Percentiles rank a stretch among this genome's conserved stretches.
Conservation (phyloP, 352 stramenopile species). For the Bremia lactucae region DNA sequence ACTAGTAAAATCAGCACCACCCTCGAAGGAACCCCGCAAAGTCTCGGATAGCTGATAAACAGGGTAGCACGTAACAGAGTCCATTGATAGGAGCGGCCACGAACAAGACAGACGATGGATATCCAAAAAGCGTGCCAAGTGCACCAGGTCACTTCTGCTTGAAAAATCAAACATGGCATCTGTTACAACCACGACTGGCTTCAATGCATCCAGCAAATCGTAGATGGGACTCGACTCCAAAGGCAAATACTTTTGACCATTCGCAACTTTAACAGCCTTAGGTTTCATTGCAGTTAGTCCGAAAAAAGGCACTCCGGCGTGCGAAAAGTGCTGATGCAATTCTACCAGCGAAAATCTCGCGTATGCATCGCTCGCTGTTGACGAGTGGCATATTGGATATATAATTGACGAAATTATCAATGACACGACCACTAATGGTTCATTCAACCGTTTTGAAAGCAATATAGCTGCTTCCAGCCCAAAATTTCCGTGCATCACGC, state of each 20-base stretch:
- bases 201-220: constrained; percentile 28
- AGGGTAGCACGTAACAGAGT: constrained; percentile 42
- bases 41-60: constrained; percentile 30
- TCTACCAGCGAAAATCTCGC: constrained; percentile 38
- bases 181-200: constrained; percentile 31
- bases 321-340: constrained; percentile 35
- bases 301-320: constrained; percentile 30
- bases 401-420: constrained; percentile 37
- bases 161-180: constrained; percentile 27
- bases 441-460: constrained; percentile 28
- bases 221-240: constrained; percentile 22
- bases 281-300: constrained; percentile 26
- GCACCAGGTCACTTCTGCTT: constrained; percentile 23
- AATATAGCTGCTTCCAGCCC: constrained; percentile 37
- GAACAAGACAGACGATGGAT: constrained; percentile 23
- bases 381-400: constrained; percentile 44
- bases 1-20: constrained; percentile 18
- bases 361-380: constrained; percentile 45
- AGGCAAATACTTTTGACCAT: neutral
- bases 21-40: constrained; percentile 28
- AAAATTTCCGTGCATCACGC: constrained; percentile 55
- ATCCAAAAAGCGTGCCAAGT: constrained; percentile 24
- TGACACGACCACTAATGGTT: constrained; percentile 36
- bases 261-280: neutral
- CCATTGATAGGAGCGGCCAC: constrained; percentile 50